Conservation (phyloP, 805 yeast species). For the Lachancea mirantina region DNA sequence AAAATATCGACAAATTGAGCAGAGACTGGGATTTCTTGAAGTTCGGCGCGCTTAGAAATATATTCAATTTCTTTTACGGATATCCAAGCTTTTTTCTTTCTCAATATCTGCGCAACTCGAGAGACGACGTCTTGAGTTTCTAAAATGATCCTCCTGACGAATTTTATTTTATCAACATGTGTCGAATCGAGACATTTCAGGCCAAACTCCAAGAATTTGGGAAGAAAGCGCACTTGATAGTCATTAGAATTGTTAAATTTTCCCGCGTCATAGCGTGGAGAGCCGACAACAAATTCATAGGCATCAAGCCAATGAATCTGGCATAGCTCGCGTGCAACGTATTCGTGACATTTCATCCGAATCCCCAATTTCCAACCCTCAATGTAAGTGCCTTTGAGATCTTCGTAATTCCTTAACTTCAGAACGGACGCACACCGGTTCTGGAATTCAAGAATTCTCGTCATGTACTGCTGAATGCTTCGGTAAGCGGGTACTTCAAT, state of each 20-base stretch:
- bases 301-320: conserved; percentile 21
- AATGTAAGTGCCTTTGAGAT: conserved; percentile 10
- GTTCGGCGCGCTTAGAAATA: conserved; percentile 5
- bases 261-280: too few relatives aligned
- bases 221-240: conserved; percentile 11
- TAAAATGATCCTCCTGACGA: conserved; percentile 14
- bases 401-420: too few relatives aligned
- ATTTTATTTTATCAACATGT: conserved; percentile 17
- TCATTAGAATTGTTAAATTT: conserved; percentile 6
- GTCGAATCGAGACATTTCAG: conserved; percentile 12
- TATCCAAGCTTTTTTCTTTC: conserved; percentile 11
- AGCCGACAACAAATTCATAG: conserved; percentile 14
- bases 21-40: conserved; percentile 21
- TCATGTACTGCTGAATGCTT: too few relatives aligned
- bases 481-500: conserved; percentile 15
- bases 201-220: conserved; percentile 17
- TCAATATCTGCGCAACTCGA: conserved; percentile 12
- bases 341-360: conserved; percentile 9
- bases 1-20: conserved; percentile 12
- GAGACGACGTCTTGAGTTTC: conserved; percentile 13
- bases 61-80: conserved; percentile 10
- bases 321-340: conserved; percentile 10
- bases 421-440: too few relatives aligned
- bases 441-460: too few relatives aligned
- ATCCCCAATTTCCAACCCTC: conserved; percentile 13